phyloP scores from a whole-genome alignment of 129 eudicot genomes.

The Flaveria brownii region DNA sequence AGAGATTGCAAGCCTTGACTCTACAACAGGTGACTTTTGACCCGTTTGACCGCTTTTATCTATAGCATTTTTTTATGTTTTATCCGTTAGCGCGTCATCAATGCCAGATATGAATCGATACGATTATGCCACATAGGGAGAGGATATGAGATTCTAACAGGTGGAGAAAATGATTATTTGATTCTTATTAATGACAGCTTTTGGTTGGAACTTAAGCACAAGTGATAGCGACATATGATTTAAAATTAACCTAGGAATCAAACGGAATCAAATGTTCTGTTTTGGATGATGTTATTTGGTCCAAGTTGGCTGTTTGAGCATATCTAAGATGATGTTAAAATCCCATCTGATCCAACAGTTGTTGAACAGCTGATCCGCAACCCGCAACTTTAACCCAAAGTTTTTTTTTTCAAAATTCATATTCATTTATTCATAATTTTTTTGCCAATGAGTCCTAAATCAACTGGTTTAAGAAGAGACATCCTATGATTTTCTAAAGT shows the following conservation, averaged over 20 bases:
- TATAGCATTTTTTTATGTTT: too few species aligned
- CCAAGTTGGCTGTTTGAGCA: not conserved
- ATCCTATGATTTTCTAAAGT: too few species aligned
- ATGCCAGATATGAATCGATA: not conserved
- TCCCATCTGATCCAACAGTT: not conserved
- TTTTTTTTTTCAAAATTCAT: too few species aligned
- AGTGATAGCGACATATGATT: conserved; percentile 18
- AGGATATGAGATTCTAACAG: not conserved
- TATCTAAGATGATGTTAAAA: not conserved
- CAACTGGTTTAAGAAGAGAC: too few species aligned
- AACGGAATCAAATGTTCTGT: not conserved
- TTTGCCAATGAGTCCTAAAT: too few species aligned
- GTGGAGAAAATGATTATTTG: conserved; percentile 12
- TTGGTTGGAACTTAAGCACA: not conserved
- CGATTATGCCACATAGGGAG: too few species aligned
- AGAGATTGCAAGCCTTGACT: not conserved
- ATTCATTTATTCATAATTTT: not conserved
- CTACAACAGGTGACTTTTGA: not conserved
- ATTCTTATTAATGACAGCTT: conserved; percentile 18
- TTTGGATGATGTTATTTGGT: conserved; percentile 9
- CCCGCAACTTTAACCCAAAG: not conserved
- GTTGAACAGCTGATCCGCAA: not conserved
- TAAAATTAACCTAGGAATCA: conserved; percentile 10
- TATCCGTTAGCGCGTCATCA: not conserved
- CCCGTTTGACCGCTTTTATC: not conserved